Conservation (phyloP, 2,329 filamentous ascomycete species). For the Venturia effusa region DNA sequence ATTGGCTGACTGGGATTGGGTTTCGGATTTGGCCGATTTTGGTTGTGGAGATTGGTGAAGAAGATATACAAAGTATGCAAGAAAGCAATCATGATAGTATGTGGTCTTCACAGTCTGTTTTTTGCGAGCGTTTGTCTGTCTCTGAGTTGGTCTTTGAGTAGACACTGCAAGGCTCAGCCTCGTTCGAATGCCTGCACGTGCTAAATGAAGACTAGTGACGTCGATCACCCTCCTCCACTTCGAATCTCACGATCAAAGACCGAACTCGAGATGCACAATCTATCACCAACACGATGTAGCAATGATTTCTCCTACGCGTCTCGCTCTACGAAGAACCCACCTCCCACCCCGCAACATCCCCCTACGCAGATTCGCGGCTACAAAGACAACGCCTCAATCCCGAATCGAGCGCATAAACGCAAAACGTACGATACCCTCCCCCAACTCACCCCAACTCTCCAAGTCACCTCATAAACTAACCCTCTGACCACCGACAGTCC, state of each 20-base stretch:
- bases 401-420: slow-evolving; percentile 6
- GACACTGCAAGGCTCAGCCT: background rate
- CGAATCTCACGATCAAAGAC: background rate
- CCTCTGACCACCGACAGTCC: slow-evolving; percentile 27
- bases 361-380: background rate
- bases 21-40: background rate
- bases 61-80: background rate
- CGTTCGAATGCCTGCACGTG: background rate
- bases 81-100: too few species aligned
- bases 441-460: background rate
- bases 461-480: background rate
- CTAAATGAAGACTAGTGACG: background rate
- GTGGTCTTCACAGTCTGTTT: too few species aligned
- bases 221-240: background rate
- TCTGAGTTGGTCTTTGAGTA: background rate
- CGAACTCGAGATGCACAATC: background rate
- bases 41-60: background rate
- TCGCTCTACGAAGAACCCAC: background rate
- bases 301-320: background rate
- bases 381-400: slow-evolving; percentile 2
- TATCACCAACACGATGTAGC: background rate
- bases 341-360: background rate
- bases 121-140: background rate
- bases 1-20: background rate
- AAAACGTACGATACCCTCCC: background rate